These are phyloP conservation scores for Pichia rugopelliculosa DNA, from an alignment of 805 yeast genomes.

Conservation along the genomic window DNA sequence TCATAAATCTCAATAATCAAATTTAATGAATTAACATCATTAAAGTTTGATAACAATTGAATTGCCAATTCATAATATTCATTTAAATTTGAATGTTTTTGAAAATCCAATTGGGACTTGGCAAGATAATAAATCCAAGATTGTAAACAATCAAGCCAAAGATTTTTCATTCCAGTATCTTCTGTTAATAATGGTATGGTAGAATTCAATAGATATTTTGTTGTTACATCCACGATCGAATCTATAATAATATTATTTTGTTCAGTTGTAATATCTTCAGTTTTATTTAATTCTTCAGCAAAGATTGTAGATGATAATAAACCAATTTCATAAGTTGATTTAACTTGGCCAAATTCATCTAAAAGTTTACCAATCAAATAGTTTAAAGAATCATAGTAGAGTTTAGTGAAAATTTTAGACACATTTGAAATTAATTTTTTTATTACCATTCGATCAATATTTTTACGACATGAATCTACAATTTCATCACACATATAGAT, in stretches of 20 bases:
- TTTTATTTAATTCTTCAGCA: slow-evolving; percentile 44
- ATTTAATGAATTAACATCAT: slow-evolving; percentile 24
- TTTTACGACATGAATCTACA: slow-evolving; percentile 1
- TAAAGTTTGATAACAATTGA: slow-evolving; percentile 12
- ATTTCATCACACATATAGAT: slow-evolving; percentile 5
- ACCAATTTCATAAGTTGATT: neutral
- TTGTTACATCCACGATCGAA: slow-evolving; percentile 28
- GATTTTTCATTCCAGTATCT: neutral
- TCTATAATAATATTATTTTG: slow-evolving; percentile 35
- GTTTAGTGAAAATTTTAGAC: slow-evolving; percentile 2
- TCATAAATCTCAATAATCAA: slow-evolving; percentile 41
- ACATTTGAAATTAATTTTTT: slow-evolving; percentile 13
- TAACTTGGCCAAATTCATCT: neutral
- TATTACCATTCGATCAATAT: slow-evolving; percentile 6
- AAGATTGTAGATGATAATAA: slow-evolving; percentile 37
- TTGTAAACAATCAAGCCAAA: slow-evolving; percentile 27
- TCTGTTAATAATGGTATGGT: neutral
- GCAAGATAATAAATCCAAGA: slow-evolving; percentile 34
- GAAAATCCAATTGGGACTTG: slow-evolving; percentile 30
- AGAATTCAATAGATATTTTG: neutral
- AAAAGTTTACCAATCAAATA: neutral
- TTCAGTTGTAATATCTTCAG: slow-evolving; percentile 23
- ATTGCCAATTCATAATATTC: slow-evolving; percentile 14
- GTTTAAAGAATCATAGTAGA: slow-evolving; percentile 36
- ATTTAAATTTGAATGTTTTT: slow-evolving; percentile 22